These are phyloP conservation scores for Coemansia sp. DNA, from an alignment of 192 early-diverging fungal species.

Conservation along the genomic window DNA sequence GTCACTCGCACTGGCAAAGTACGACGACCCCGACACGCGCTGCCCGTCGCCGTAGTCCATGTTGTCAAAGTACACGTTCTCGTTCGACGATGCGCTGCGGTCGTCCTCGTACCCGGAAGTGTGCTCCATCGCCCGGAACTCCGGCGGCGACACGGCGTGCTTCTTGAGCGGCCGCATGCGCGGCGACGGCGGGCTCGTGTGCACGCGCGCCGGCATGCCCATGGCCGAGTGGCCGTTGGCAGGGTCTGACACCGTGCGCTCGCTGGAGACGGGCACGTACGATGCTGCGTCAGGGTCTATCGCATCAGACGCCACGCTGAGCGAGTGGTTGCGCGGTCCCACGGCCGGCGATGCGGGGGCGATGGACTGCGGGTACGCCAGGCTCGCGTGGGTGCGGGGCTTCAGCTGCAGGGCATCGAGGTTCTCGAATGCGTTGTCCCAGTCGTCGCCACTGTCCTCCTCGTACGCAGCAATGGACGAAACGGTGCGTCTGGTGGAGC, in stretches of 20 bases:
- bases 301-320: conserved; percentile 29
- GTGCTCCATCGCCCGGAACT: background rate
- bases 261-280: conserved; percentile 17
- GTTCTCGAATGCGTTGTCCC: conserved; percentile 55
- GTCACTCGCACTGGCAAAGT: conserved; percentile 39
- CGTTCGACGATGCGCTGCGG: conserved; percentile 18
- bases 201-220: conserved; percentile 14
- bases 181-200: conserved; percentile 52
- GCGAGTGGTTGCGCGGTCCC: conserved; percentile 42
- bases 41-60: conserved; percentile 16
- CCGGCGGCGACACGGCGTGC: conserved; percentile 8
- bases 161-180: conserved; percentile 18
- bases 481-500: conserved; percentile 44
- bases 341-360: conserved; percentile 35
- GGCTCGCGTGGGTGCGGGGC: conserved; percentile 12
- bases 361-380: conserved; percentile 46
- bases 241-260: conserved; percentile 39
- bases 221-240: conserved; percentile 10
- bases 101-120: conserved; percentile 28
- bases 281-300: conserved; percentile 4
- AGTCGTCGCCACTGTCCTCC: conserved; percentile 54
- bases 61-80: conserved; percentile 21
- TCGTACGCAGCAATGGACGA: conserved; percentile 54
- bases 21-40: conserved; percentile 20
- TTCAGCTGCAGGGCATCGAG: conserved; percentile 45